A percentile compares a stretch with the other conserved stretches of the same genome.
phyloP scores from a whole-genome alignment of 306 rosid species.

The Pterocarpus macrocarpus region DNA sequence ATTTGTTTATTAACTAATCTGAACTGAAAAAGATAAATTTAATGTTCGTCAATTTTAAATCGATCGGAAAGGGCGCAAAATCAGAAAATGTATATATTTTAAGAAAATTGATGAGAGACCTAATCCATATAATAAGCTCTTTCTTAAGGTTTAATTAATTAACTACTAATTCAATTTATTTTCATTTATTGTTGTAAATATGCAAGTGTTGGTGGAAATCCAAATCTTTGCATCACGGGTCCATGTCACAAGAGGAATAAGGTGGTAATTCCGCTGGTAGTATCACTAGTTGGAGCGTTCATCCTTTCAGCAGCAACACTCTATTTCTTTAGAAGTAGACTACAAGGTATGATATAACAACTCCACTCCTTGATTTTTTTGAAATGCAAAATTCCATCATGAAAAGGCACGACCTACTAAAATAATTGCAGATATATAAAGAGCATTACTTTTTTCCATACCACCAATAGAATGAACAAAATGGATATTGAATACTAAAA shows the following conservation, averaged over 20 bases:
- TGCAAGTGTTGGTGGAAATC: conserved; percentile 49
- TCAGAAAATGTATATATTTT: too few species aligned
- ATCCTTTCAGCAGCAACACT: conserved; percentile 17
- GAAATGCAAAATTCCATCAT: neutral
- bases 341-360: conserved; percentile 27
- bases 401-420: neutral
- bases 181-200: neutral
- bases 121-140: neutral
- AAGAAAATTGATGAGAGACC: too few species aligned
- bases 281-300: conserved; percentile 41
- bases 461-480: too few species aligned
- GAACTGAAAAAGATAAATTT: too few species aligned
- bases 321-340: conserved; percentile 13
- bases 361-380: neutral
- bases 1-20: too few species aligned
- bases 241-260: conserved; percentile 27
- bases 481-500: too few species aligned
- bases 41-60: too few species aligned
- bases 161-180: neutral
- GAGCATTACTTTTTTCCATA: too few species aligned
- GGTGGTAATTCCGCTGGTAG: conserved; percentile 29
- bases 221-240: conserved; percentile 30
- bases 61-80: too few species aligned
- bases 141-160: neutral
- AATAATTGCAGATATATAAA: too few species aligned